phyloP scores from a whole-genome alignment of 75 land plant species.

The Sequoiadendron giganteum region DNA sequence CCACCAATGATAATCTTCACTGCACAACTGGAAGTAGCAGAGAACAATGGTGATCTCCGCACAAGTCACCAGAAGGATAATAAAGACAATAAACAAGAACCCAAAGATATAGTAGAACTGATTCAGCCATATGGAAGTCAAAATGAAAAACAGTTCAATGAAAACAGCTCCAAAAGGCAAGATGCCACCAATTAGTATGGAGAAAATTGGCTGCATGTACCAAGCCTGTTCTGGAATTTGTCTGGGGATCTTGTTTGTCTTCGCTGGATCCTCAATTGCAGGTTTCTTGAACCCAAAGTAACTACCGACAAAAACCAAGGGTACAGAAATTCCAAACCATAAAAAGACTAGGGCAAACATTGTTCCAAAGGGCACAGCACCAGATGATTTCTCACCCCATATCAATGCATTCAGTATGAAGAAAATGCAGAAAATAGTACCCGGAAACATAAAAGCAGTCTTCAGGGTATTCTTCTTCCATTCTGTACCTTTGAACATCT shows the following conservation, averaged over 20 bases:
- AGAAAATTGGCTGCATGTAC: conserved; percentile 57
- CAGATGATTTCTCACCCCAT: conserved; percentile 62
- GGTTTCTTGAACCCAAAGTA: conserved; percentile 58
- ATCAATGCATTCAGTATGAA: conserved; percentile 52
- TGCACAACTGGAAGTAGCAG: conserved; percentile 65
- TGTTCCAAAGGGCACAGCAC: conserved; percentile 47
- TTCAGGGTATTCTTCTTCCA: conserved; percentile 50
- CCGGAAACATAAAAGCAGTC: conserved; percentile 55
- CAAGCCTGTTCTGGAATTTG: conserved; percentile 63
- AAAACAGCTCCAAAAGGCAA: conserved; percentile 58
- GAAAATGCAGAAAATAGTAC: conserved; percentile 33
- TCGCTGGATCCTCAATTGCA: conserved; percentile 55
- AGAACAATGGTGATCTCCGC: conserved; percentile 67
- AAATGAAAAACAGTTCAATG: conserved; percentile 60
- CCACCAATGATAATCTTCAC: conserved; percentile 72
- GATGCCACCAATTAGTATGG: conserved; percentile 54
- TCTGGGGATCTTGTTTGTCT: conserved; percentile 51
- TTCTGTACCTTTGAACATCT: conserved; percentile 48
- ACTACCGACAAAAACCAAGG: conserved; percentile 53
- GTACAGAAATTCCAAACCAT: conserved; percentile 70
- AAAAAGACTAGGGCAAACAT: conserved; percentile 54
- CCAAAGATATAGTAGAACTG: conserved; percentile 74
- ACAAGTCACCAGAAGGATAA: conserved; percentile 57
- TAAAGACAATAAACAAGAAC: conserved; percentile 58
- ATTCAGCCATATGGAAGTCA: conserved; percentile 67